phyloP scores from a whole-genome alignment of 257 asterid species.

The Fraxinus pennsylvanica region DNA sequence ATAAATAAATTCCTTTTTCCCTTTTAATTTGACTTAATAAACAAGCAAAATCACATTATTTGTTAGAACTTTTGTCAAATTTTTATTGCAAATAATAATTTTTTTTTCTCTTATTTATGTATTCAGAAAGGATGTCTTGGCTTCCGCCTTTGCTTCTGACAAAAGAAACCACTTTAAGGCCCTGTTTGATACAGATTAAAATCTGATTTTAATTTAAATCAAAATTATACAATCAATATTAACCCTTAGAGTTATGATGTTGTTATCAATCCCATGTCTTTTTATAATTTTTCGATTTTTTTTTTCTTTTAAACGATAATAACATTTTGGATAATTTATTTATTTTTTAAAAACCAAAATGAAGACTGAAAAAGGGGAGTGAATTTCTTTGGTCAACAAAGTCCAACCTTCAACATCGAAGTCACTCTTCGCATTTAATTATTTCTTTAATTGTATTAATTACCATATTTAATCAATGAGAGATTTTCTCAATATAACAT shows the following conservation, averaged over 20 bases:
- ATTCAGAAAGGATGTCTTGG: too few relatives aligned
- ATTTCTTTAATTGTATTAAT: constrained; percentile 8
- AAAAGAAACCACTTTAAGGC: too few relatives aligned
- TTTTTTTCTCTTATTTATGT: too few relatives aligned
- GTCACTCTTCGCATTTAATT: not conserved
- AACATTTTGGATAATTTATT: not conserved
- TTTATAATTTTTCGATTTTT: not conserved
- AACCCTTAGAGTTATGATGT: too few relatives aligned
- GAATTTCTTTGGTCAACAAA: not conserved
- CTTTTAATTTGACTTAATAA: not conserved
- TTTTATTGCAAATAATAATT: too few relatives aligned
- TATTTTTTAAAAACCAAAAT: not conserved
- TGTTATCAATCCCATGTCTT: not conserved
- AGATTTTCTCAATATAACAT: not conserved
- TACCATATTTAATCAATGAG: not conserved
- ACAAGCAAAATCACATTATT: not conserved
- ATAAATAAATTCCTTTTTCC: not conserved
- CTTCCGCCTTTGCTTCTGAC: too few relatives aligned
- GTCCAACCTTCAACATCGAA: not conserved
- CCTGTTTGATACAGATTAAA: too few relatives aligned
- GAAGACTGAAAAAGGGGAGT: not conserved
- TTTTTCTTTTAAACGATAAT: not conserved
- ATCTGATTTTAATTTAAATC: too few relatives aligned
- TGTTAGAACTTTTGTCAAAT: too few relatives aligned
- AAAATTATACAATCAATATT: too few relatives aligned